Evolutionary conservation across 2,329 filamentous ascomycete species (phyloP).

Genomic region (Hypomyces perniciosus): DNA sequence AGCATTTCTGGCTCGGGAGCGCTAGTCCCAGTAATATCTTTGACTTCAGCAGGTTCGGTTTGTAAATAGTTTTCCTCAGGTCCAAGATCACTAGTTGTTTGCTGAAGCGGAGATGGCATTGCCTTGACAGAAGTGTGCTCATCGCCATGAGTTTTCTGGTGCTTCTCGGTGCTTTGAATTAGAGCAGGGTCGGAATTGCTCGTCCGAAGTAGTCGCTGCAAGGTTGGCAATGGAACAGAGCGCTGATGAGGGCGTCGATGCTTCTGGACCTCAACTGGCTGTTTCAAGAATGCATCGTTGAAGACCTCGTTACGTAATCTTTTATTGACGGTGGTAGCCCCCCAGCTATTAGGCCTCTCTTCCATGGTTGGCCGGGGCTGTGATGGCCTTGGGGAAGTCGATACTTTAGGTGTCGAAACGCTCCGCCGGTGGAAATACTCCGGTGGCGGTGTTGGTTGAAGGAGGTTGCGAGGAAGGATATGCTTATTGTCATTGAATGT

Average conservation of each 20-base stretch:
- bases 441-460: slow-evolving; percentile 51
- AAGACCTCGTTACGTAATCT: slow-evolving; percentile 85
- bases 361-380: slow-evolving; percentile 38
- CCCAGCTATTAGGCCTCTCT: slow-evolving; percentile 66
- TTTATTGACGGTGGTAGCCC: slow-evolving; percentile 85
- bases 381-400: slow-evolving; percentile 6
- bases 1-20: slow-evolving; percentile 57
- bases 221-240: slow-evolving; percentile 50
- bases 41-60: slow-evolving; percentile 32
- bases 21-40: slow-evolving; percentile 58
- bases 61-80: slow-evolving; percentile 21
- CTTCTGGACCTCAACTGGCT: slow-evolving; percentile 73
- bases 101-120: neutral
- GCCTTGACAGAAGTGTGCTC: neutral
- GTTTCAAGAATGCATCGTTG: slow-evolving; percentile 83
- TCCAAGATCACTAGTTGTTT: slow-evolving; percentile 26
- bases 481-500: slow-evolving; percentile 92
- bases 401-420: slow-evolving; percentile 24
- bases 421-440: slow-evolving; percentile 28
- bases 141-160: neutral
- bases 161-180: slow-evolving; percentile 13
- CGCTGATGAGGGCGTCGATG: slow-evolving; percentile 66
- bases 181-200: slow-evolving; percentile 39
- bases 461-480: slow-evolving; percentile 79
- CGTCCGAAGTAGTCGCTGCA: slow-evolving; percentile 35